These are phyloP conservation scores for Cutaneotrichosporon curvatum DNA, from an alignment of 1,284 basidiomycete species.

Conservation along the genomic window DNA sequence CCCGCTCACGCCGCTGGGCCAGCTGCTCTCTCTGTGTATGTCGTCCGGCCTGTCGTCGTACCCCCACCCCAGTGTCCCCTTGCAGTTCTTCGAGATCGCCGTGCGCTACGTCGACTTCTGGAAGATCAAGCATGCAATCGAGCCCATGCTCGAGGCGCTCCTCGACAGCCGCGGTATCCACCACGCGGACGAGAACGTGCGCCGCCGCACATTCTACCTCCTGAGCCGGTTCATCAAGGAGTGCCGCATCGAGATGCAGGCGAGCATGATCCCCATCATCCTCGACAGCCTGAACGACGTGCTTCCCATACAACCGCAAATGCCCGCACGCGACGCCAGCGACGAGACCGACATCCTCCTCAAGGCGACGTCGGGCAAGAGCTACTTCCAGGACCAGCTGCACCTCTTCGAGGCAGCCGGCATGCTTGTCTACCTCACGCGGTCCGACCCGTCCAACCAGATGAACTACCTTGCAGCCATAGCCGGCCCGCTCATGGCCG, in stretches of 20 bases:
- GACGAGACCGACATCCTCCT: slow-evolving; percentile 54
- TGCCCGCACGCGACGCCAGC: slow-evolving; percentile 48
- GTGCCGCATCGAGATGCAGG: slow-evolving; percentile 67
- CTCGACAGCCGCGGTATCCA: slow-evolving; percentile 80
- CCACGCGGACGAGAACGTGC: slow-evolving; percentile 62
- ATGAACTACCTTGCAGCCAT: slow-evolving; percentile 66
- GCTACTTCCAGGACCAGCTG: slow-evolving; percentile 79
- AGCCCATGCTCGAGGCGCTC: slow-evolving; percentile 81
- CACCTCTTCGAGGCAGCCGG: slow-evolving; percentile 94
- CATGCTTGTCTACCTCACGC: slow-evolving; percentile 66
- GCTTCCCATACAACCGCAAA: slow-evolving; percentile 48
- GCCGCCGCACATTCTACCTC: slow-evolving; percentile 81
- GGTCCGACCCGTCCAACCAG: slow-evolving; percentile 61
- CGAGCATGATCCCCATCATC: slow-evolving; percentile 63
- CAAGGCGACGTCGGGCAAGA: slow-evolving; percentile 64
- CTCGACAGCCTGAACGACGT: slow-evolving; percentile 63
- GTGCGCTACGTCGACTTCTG: slow-evolving; percentile 95
- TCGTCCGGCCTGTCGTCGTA: slow-evolving; percentile 75
- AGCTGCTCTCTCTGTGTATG: slow-evolving; percentile 77
- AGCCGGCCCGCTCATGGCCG: slow-evolving; percentile 72
- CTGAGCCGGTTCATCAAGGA: slow-evolving; percentile 91
- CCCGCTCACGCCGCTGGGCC: slow-evolving; percentile 82
- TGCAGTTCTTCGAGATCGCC: slow-evolving; percentile 90
- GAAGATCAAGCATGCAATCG: slow-evolving; percentile 78
- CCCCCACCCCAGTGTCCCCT: slow-evolving; percentile 77